Evolutionary conservation across 139 green algal species (phyloP), one percentile per base, ranked within the genome.

Genomic region (Chlorella vulgaris): DNA sequence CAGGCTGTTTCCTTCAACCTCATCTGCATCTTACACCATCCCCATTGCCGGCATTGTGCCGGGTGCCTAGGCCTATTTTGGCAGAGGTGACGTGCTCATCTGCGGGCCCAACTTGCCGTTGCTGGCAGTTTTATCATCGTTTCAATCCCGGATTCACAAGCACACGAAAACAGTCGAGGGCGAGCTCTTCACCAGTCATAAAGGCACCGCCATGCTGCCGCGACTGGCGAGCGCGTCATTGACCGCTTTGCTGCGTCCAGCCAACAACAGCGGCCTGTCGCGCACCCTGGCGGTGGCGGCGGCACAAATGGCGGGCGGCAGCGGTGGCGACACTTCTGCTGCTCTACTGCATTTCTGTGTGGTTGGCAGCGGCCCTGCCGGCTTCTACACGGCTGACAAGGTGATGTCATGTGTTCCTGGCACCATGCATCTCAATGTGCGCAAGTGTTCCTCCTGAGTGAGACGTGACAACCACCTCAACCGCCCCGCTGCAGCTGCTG

Each of bases 321-420:
- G 24, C 31, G 43, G 29, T 29, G 28, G 40, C 69, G 67, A n/a
- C 35, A 53, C n/a, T n/a, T n/a, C n/a, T n/a, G 63, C 28, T 15
- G 63, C 18, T 28, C 42, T 55, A 60, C 77, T 90, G 35, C 81
- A 85, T 24, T 88, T 97, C 15, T 95, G 91, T 78, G 76, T 98
- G 2, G 94, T 98, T 0, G 95, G 95, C 7, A 92, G 86, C 35
- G 95, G 95, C 0, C 95, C 95, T 29, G 93, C 95, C 21, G 95
- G 95, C 10, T 92, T 98, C 66, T 98, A 98, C 85, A 91, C 93
- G 0, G 89, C 89, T 5, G 88, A 95, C 40, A 87, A 86, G 86
- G 91, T 95, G 78, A 63, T 68, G 24, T 6, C 7, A 22, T 28
- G 8, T 4, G 3, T 67, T 15, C 61, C 3, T 29, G 28, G 2